Evolutionary conservation across 805 yeast genomes (phyloP).

Genomic region (Lachancea waltii): DNA sequence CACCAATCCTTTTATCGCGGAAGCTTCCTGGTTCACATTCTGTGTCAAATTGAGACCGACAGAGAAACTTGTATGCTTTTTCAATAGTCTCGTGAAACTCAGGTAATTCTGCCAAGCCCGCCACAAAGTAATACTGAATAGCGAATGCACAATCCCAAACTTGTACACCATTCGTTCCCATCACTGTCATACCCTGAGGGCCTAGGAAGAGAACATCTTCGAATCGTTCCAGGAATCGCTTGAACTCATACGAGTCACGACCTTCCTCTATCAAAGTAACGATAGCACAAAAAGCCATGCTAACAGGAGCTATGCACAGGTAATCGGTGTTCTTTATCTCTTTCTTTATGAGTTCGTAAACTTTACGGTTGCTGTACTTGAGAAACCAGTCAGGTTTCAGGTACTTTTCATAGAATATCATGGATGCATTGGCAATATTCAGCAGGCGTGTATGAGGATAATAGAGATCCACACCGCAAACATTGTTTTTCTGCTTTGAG

Average conservation of each 20-base stretch:
- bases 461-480: slow-evolving; percentile 87
- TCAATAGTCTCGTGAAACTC: slow-evolving; percentile 58
- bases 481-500: slow-evolving; percentile 63
- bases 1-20: slow-evolving; percentile 80
- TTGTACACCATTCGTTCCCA: slow-evolving; percentile 98
- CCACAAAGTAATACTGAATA: slow-evolving; percentile 70
- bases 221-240: slow-evolving; percentile 49
- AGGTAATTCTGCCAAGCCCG: slow-evolving; percentile 68
- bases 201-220: slow-evolving; percentile 79
- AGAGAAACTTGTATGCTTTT: slow-evolving; percentile 63
- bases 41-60: slow-evolving; percentile 77
- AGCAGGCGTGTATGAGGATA: slow-evolving; percentile 80
- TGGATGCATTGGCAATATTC: slow-evolving; percentile 50
- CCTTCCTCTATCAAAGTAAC: slow-evolving; percentile 72
- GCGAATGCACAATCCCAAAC: slow-evolving; percentile 96
- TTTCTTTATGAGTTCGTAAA: slow-evolving; percentile 59
- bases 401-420: slow-evolving; percentile 61
- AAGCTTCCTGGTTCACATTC: slow-evolving; percentile 72
- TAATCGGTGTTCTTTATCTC: slow-evolving; percentile 75
- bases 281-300: slow-evolving; percentile 74
- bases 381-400: slow-evolving; percentile 73
- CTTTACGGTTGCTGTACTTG: slow-evolving; percentile 42
- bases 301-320: slow-evolving; percentile 90
- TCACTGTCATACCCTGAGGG: slow-evolving; percentile 82
- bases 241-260: slow-evolving; percentile 51